Evolutionary conservation across 2,329 filamentous ascomycete species (phyloP).

Genomic region (Aureobasidium leucospermi): DNA sequence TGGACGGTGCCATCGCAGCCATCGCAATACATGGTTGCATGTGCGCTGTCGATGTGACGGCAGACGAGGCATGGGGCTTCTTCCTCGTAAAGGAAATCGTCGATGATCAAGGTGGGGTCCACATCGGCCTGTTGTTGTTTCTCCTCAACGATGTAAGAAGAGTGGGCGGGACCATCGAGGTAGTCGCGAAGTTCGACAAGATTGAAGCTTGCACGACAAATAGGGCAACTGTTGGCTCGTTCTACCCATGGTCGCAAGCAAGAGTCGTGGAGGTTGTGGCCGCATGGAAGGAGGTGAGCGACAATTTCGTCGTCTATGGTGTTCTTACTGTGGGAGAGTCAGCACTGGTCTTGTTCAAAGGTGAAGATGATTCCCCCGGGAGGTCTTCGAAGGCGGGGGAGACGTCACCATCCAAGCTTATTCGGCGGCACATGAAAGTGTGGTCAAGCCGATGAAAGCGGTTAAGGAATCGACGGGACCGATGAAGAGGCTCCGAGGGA

Average conservation of each 20-base stretch:
- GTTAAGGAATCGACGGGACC: conserved; percentile 22
- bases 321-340: conserved; percentile 23
- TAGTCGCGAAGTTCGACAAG: conserved; percentile 75
- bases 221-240: conserved; percentile 94
- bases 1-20: conserved; percentile 86
- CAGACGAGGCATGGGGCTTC: conserved; percentile 78
- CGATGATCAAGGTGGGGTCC: conserved; percentile 70
- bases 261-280: conserved; percentile 85
- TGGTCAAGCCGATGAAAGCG: conserved; percentile 34
- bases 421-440: conserved; percentile 27
- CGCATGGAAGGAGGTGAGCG: conserved; percentile 65
- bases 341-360: conserved; percentile 18
- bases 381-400: conserved; percentile 22
- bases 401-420: conserved; percentile 34
- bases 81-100: conserved; percentile 53
- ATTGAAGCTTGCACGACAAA: conserved; percentile 90
- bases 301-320: conserved; percentile 44
- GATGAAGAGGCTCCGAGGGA: conserved; percentile 15
- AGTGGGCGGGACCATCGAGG: conserved; percentile 56
- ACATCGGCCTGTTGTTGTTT: conserved; percentile 87
- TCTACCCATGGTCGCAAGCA: conserved; percentile 93
- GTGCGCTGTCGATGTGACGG: conserved; percentile 70
- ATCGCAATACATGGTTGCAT: conserved; percentile 82
- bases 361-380: conserved; percentile 20
- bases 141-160: conserved; percentile 63